Conservation (phyloP, 2,329 filamentous ascomycete genomes). For the Xylaria arbuscula region DNA sequence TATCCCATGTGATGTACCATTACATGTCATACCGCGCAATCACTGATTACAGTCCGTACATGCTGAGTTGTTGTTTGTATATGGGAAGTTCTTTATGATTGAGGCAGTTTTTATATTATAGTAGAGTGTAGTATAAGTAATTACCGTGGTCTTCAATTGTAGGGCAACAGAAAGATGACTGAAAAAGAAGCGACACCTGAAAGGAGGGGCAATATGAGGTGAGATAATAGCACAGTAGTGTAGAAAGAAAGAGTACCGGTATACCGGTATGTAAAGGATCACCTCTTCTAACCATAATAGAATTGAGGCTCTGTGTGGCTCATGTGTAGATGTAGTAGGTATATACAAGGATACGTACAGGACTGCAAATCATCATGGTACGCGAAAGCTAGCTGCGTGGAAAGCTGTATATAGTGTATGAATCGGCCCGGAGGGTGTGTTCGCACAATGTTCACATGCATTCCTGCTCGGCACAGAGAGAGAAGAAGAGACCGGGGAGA, state of each 20-base stretch:
- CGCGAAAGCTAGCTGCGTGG: constrained; percentile 18
- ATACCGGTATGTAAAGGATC: too few relatives aligned
- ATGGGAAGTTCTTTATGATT: too few relatives aligned
- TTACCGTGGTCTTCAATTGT: too few relatives aligned
- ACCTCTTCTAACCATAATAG: constrained; percentile 2
- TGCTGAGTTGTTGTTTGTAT: not conserved
- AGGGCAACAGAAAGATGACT: not conserved
- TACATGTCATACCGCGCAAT: constrained; percentile 18
- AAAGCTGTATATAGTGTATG: constrained; percentile 9
- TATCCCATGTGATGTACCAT: constrained; percentile 22
- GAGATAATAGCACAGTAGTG: not conserved
- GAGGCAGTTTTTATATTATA: too few relatives aligned
- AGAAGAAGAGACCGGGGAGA: not conserved
- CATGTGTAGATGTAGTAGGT: constrained; percentile 10
- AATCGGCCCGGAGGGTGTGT: constrained; percentile 28
- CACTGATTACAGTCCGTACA: not conserved
- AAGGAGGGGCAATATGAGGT: not conserved
- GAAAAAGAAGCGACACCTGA: not conserved
- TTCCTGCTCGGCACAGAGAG: not conserved
- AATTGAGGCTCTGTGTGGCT: constrained; percentile 31
- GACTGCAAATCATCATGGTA: constrained; percentile 17
- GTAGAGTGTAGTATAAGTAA: too few relatives aligned
- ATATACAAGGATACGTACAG: constrained; percentile 7
- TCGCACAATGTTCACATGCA: not conserved
- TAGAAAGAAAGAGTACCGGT: too few relatives aligned